Evolutionary conservation across 768 basidiomycete species (phyloP).

Genomic region (Tulasnella sp.): DNA sequence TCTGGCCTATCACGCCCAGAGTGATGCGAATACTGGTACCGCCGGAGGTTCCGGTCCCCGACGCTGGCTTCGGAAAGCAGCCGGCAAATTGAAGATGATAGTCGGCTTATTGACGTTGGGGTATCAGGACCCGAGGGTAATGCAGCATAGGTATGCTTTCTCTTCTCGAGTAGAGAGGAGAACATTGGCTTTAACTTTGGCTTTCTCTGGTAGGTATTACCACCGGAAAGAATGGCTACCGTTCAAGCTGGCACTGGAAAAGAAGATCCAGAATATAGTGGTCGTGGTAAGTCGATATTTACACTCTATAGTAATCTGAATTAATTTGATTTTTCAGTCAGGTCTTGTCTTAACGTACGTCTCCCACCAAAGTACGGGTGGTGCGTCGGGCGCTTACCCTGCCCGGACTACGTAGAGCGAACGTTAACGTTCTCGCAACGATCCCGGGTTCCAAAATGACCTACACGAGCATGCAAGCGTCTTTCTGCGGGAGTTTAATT

Average conservation of each 20-base stretch:
- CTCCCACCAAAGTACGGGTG: no score
- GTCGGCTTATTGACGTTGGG: neutral
- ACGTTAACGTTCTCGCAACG: neutral
- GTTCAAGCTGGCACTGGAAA: neutral
- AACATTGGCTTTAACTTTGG: no score
- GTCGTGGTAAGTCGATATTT: neutral
- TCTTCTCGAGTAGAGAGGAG: no score
- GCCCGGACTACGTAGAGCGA: neutral
- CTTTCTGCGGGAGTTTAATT: neutral
- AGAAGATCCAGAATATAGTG: constrained; percentile 4
- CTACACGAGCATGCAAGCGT: neutral
- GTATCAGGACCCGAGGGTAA: neutral
- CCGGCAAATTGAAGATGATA: neutral
- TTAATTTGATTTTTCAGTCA: neutral
- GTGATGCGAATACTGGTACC: neutral
- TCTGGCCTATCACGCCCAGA: neutral
- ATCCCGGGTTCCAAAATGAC: neutral
- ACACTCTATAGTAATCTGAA: neutral
- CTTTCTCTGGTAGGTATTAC: neutral
- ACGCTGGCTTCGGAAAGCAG: neutral
- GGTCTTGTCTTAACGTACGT: neutral
- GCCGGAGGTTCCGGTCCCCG: neutral
- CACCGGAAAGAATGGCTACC: neutral
- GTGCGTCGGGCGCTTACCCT: neutral
- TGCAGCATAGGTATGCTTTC: neutral